phyloP scores from a whole-genome alignment of 495 filamentous ascomycete genomes.

The Neurospora sublineolata region DNA sequence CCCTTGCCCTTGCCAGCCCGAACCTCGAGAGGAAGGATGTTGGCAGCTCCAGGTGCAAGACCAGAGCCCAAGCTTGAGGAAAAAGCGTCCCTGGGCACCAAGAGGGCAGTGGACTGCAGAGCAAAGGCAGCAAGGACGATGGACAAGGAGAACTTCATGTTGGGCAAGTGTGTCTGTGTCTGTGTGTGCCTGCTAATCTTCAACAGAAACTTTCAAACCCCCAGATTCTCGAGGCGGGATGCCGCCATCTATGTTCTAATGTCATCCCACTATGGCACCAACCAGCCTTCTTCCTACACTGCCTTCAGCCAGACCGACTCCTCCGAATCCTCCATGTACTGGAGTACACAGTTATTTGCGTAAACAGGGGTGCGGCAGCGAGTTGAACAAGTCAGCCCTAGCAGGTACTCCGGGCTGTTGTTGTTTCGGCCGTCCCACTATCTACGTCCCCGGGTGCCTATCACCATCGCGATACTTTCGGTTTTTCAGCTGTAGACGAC shows the following conservation, averaged over 20 bases:
- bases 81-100: neutral
- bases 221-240: neutral
- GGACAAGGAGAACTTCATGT: conserved; percentile 2
- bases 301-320: neutral
- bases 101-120: conserved; percentile 1
- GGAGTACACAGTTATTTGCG: neutral
- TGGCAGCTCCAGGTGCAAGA: neutral
- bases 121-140: neutral
- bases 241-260: neutral
- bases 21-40: neutral
- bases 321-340: neutral
- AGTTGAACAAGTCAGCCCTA: neutral
- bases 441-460: neutral
- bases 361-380: neutral
- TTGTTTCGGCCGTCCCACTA: neutral
- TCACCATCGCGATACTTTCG: neutral
- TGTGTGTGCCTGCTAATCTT: neutral
- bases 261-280: neutral
- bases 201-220: neutral
- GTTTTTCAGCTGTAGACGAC: neutral
- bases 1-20: neutral
- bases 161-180: conserved; percentile 1
- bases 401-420: neutral
- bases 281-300: neutral
- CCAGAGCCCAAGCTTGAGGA: neutral